Percentiles rank a stretch among this genome's conserved stretches.
These are phyloP conservation scores for Sugiyamaella boreocaroliniensis DNA, from an alignment of 805 yeast species.

Conservation along the genomic window DNA sequence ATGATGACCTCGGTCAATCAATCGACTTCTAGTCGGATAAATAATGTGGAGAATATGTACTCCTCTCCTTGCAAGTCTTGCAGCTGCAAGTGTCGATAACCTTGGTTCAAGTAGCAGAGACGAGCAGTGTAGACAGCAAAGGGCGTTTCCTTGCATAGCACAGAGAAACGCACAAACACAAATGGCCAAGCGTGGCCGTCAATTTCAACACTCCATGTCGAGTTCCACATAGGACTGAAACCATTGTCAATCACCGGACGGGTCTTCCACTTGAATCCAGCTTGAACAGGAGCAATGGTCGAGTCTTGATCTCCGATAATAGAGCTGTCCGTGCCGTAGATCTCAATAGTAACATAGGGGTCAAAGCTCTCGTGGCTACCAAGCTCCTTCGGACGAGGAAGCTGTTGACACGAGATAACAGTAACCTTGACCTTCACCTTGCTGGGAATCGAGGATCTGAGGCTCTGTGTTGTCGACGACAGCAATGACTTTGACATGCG, in stretches of 20 bases:
- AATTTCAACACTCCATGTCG: slow-evolving; percentile 41
- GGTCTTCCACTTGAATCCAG: slow-evolving; percentile 14
- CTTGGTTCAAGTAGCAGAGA: slow-evolving; percentile 58
- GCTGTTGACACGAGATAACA: slow-evolving; percentile 75
- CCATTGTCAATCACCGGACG: slow-evolving; percentile 48
- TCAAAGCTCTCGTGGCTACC: slow-evolving; percentile 43
- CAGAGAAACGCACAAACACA: slow-evolving; percentile 32
- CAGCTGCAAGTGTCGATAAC: slow-evolving; percentile 77
- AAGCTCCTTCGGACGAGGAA: slow-evolving; percentile 61
- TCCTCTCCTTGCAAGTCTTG: slow-evolving; percentile 79
- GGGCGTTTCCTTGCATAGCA: slow-evolving; percentile 26
- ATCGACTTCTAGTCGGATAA: slow-evolving; percentile 29
- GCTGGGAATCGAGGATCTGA: not conserved
- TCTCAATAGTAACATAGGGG: slow-evolving; percentile 57
- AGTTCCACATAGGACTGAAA: slow-evolving; percentile 81
- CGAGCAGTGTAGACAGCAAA: slow-evolving; percentile 60
- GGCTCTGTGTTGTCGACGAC: not conserved
- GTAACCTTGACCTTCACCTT: slow-evolving; percentile 30
- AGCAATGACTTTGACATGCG: not conserved
- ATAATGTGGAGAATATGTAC: slow-evolving; percentile 51
- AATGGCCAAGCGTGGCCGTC: slow-evolving; percentile 26
- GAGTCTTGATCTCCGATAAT: not conserved
- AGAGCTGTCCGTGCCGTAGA: slow-evolving; percentile 37
- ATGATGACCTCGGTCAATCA: not conserved
- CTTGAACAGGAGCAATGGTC: slow-evolving; percentile 3